Conservation (phyloP, 331 rosid species). For the Telfairia occidentalis region DNA sequence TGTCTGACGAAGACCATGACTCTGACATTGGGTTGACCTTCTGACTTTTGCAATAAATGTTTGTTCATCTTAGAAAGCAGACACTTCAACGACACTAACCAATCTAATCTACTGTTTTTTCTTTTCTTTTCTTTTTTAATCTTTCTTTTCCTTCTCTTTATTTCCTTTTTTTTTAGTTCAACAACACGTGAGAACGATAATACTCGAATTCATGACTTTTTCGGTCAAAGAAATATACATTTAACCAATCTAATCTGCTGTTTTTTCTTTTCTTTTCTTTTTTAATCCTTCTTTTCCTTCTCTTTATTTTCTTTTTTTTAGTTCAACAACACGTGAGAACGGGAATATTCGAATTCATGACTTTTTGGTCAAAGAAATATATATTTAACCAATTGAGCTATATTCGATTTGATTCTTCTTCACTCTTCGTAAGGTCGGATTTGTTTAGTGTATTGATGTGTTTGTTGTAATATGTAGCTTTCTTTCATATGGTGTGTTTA, state of each 20-base stretch:
- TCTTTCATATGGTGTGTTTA: neutral
- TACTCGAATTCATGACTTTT: too few relatives aligned
- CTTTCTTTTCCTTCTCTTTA: neutral
- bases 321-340: too few relatives aligned
- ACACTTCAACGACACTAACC: neutral
- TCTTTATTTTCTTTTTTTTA: neutral
- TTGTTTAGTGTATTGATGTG: neutral
- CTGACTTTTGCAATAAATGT: constrained; percentile 13
- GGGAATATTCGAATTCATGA: too few relatives aligned
- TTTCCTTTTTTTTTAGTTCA: neutral
- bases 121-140: neutral
- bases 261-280: neutral
- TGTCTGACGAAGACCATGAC: neutral
- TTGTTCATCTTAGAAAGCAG: neutral
- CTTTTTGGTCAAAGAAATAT: too few relatives aligned
- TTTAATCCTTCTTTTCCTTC: neutral
- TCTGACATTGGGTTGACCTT: constrained; percentile 15
- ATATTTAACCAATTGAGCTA: too few relatives aligned
- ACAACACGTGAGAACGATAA: too few relatives aligned
- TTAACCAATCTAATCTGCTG: neutral
- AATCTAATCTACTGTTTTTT: neutral
- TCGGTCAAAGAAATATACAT: too few relatives aligned
- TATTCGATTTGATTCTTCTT: too few relatives aligned
- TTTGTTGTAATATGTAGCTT: neutral
- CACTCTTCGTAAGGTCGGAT: neutral